Evolutionary conservation across 2,329 filamentous ascomycete species (phyloP).

Genomic region (Hypoxylon sp.): DNA sequence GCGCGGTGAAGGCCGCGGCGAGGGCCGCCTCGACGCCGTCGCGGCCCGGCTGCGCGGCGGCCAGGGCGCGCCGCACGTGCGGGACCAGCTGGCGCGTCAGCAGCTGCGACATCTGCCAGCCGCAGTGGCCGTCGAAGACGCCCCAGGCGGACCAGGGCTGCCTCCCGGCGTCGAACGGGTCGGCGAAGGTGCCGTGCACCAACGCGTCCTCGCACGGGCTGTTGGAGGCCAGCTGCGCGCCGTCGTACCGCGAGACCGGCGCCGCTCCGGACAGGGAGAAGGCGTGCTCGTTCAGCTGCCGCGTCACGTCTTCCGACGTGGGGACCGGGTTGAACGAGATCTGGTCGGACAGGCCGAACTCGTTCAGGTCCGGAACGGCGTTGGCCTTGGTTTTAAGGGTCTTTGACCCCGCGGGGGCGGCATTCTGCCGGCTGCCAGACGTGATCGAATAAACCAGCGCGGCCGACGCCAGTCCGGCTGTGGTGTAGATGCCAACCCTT

Average conservation of each 20-base stretch:
- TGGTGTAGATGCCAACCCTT: conserved; percentile 27
- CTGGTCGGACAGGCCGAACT: conserved; percentile 37
- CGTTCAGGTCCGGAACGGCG: conserved; percentile 40
- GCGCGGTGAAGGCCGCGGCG: conserved; percentile 48
- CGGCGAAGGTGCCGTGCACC: conserved; percentile 46
- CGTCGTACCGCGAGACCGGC: conserved; percentile 43
- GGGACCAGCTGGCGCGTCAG: conserved; percentile 45
- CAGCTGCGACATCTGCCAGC: conserved; percentile 47
- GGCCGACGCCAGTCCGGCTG: conserved; percentile 30
- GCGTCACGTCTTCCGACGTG: conserved; percentile 40
- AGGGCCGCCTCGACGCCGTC: conserved; percentile 47
- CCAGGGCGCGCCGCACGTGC: conserved; percentile 42
- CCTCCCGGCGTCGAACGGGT: conserved; percentile 31
- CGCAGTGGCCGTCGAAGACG: conserved; percentile 49
- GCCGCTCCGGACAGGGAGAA: conserved; percentile 28
- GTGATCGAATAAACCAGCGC: conserved; percentile 22
- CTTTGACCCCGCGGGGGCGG: neutral
- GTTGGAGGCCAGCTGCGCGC: conserved; percentile 46
- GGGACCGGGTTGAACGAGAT: conserved; percentile 38
- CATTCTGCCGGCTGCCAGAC: conserved; percentile 10
- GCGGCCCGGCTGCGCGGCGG: conserved; percentile 30
- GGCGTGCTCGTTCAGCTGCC: conserved; percentile 42
- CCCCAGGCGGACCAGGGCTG: conserved; percentile 46
- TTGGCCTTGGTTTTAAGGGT: neutral
- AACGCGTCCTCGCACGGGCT: conserved; percentile 46